A percentile compares a stretch with the other conserved stretches of the same genome.
phyloP scores from a whole-genome alignment of 805 yeast genomes.

The Nadsonia fulvescens region DNA sequence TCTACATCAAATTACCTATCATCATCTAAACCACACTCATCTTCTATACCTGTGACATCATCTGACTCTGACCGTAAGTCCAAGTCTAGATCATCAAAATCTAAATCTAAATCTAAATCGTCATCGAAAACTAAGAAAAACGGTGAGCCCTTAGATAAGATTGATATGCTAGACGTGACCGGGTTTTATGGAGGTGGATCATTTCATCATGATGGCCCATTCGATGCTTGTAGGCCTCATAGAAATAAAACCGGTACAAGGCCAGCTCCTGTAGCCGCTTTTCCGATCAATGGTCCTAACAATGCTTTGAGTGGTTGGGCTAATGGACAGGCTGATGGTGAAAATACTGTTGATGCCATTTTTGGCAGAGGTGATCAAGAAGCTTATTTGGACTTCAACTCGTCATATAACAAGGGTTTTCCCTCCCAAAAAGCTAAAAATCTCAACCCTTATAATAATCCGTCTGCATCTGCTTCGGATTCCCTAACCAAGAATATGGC shows the following conservation, averaged over 20 bases:
- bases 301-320: slow-evolving; percentile 51
- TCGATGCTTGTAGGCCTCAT: slow-evolving; percentile 95
- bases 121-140: no score
- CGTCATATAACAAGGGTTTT: no score
- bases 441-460: slow-evolving; percentile 1
- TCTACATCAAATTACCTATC: no score
- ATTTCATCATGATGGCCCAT: slow-evolving; percentile 98
- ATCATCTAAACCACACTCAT: no score
- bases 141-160: slow-evolving; percentile 65
- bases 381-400: slow-evolving; percentile 22
- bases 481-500: slow-evolving; percentile 26
- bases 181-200: slow-evolving; percentile 87
- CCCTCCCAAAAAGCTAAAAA: no score
- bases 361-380: slow-evolving; percentile 51
- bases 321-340: slow-evolving; percentile 3
- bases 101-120: no score
- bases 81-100: no score
- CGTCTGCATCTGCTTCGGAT: slow-evolving; percentile 22
- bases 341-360: slow-evolving; percentile 41
- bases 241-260: slow-evolving; percentile 49
- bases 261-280: slow-evolving; percentile 86
- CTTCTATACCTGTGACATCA: no score
- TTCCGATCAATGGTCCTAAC: slow-evolving; percentile 92
- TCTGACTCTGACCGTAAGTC: no score
- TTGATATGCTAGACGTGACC: slow-evolving; percentile 89